Evolutionary conservation across 495 filamentous ascomycete genomes (phyloP).

Genomic region (Penicillium crystallinum): DNA sequence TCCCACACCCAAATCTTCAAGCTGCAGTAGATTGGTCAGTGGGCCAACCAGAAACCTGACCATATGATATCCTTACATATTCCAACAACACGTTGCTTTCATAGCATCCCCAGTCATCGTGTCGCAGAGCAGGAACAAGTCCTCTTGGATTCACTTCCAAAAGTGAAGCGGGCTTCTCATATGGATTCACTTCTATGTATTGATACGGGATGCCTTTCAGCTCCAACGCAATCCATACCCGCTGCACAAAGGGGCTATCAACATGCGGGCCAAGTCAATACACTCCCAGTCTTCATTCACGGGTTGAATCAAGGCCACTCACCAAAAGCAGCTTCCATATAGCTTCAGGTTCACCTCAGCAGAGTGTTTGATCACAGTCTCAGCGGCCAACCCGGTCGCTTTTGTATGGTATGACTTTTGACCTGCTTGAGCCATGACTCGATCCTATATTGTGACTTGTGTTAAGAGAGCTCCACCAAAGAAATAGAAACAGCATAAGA

Average conservation of each 20-base stretch:
- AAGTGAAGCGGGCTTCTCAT: constrained; percentile 70
- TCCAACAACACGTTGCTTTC: constrained; percentile 86
- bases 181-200: constrained; percentile 89
- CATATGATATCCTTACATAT: constrained; percentile 55
- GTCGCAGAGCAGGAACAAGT: constrained; percentile 74
- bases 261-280: constrained; percentile 2
- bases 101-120: constrained; percentile 83
- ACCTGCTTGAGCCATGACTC: constrained; percentile 40
- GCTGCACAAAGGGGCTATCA: constrained; percentile 73
- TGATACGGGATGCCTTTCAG: constrained; percentile 78
- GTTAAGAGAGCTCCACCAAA: constrained; percentile 5
- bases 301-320: constrained; percentile 23
- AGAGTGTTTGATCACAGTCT: constrained; percentile 67
- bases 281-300: neutral
- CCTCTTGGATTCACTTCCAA: constrained; percentile 87
- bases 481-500: neutral
- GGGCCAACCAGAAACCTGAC: neutral
- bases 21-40: constrained; percentile 34
- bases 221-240: constrained; percentile 95
- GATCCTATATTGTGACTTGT: constrained; percentile 12
- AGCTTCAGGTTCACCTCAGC: constrained; percentile 72
- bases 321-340: constrained; percentile 92
- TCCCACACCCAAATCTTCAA: constrained; percentile 70
- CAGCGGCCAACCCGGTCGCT: constrained; percentile 68
- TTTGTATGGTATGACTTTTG: constrained; percentile 82